Evolutionary conservation across 2,329 filamentous ascomycete species (phyloP), one percentile per base, ranked within the genome.

Genomic region (Chlorencoelia australis): DNA sequence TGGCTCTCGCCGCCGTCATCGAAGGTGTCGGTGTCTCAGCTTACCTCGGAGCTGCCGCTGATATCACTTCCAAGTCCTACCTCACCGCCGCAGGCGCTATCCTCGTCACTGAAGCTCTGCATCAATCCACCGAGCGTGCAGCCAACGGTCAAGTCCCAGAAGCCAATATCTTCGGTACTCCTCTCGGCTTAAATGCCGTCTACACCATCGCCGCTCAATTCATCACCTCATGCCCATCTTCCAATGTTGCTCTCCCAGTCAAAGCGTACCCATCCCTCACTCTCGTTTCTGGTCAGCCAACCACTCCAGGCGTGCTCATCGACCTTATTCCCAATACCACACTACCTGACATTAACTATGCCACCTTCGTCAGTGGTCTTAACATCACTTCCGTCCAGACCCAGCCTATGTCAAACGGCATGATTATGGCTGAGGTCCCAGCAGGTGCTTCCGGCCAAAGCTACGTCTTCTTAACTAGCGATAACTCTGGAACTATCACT

Each of bases 81-180:
- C 60, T 82, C 22, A 71, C 70, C 1, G 70, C 70, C 4, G 77
- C 76, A 1, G 77, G 70, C n/a, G 68, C 69, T 36, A 75, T 83
- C 50, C 62, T 82, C 22, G 73, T 73, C 25, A 71, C 79, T 31
- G 77, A 82, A 51, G 69, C 77, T 24, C 68, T 78, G n/a, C 77
- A 82, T 60, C 70, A 71, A 7, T 63, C 77, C 3, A 76, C 75
- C 57, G 59, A 79, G 40, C 72, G 78, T 34, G 57, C 60, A 22
- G 62, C 61, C 9, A 56, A 66, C 15, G 58, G 62, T 33, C 55
- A 73, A 46, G 57, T 59, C 6, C 72, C 75, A 3, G 75, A 73
- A 49, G 62, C 76, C 1, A 67, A 73, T 45, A 58, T 75, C 7
- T 77, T 77, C 39, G 77, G 79, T 37, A 65, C 69, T 16, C 72